Evolutionary conservation across 345 rosid genomes (phyloP).

Genomic region (Atalantia buxifolia): DNA sequence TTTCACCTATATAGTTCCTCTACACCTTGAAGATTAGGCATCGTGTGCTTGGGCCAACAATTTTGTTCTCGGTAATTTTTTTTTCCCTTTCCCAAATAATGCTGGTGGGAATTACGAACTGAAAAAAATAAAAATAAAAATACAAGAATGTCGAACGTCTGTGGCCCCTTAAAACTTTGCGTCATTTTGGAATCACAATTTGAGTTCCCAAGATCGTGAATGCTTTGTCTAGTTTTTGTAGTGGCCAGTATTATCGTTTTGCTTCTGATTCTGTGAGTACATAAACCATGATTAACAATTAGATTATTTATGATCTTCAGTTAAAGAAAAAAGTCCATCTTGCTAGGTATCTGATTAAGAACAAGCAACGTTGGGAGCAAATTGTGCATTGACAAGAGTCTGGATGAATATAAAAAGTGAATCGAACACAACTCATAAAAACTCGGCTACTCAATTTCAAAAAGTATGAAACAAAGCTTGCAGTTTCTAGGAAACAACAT

Average conservation of each 20-base stretch:
- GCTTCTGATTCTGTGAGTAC: neutral
- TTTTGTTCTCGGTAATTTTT: slow-evolving; percentile 1
- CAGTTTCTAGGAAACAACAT: slow-evolving; percentile 17
- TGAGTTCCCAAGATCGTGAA: neutral
- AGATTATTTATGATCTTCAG: neutral
- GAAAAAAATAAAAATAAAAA: no score
- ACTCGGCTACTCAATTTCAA: slow-evolving; percentile 6
- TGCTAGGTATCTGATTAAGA: neutral
- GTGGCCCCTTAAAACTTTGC: neutral
- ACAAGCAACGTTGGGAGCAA: neutral
- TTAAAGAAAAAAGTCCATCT: neutral
- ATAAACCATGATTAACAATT: no score
- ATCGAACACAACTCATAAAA: no score
- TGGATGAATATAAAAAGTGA: no score
- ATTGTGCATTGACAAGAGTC: neutral
- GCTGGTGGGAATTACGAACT: no score
- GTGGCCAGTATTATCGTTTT: neutral
- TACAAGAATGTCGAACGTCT: neutral
- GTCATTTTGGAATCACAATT: neutral
- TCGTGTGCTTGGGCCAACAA: neutral
- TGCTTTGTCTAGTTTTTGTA: neutral
- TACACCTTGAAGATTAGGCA: neutral
- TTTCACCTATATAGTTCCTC: neutral
- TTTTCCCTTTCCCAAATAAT: no score
- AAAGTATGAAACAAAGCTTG: slow-evolving; percentile 18